Conservation (phyloP, 768 basidiomycete species). For the Collybia mongolica region DNA sequence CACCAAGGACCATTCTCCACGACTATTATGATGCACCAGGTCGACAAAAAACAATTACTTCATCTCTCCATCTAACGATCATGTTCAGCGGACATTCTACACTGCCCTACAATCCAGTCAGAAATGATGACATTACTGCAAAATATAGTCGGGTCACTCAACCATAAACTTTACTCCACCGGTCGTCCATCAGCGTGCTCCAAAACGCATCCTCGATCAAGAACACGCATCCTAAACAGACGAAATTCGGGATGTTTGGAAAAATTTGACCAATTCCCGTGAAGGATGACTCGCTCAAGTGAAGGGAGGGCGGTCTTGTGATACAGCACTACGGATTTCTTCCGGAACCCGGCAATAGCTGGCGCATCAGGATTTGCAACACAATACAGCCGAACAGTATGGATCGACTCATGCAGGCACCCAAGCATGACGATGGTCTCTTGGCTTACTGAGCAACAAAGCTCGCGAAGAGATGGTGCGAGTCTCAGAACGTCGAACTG, state of each 20-base stretch:
- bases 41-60: too few species aligned
- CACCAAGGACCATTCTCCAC: too few species aligned
- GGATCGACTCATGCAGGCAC: neutral
- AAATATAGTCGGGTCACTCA: too few species aligned
- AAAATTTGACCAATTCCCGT: neutral
- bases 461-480: neutral
- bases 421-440: slow-evolving; percentile 1
- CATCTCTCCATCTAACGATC: too few species aligned
- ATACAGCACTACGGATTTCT: slow-evolving; percentile 4
- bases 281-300: neutral
- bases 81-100: too few species aligned
- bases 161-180: neutral
- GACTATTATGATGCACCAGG: too few species aligned
- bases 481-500: slow-evolving; percentile 4
- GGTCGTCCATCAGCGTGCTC: neutral
- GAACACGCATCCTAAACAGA: neutral
- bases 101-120: too few species aligned
- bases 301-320: neutral
- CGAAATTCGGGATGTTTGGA: neutral
- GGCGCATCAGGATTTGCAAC: neutral
- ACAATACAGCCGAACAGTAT: neutral
- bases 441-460: neutral
- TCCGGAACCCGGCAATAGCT: neutral
- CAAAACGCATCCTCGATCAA: slow-evolving; percentile 2
- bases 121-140: too few species aligned